phyloP scores from a whole-genome alignment of 352 stramenopile genomes.

The Phytophthora melonis region DNA sequence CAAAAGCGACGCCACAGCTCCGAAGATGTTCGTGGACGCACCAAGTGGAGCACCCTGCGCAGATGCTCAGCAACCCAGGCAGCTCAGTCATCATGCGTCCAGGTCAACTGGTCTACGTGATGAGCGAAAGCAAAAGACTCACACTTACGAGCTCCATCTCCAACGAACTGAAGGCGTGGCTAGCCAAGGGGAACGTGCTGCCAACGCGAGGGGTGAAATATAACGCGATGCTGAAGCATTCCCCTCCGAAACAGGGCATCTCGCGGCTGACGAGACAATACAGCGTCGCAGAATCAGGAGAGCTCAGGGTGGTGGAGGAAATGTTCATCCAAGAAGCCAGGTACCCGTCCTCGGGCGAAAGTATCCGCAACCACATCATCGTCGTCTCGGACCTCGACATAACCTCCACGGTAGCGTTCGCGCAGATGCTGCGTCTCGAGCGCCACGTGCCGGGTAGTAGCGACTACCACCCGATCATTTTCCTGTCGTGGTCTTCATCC shows the following conservation, averaged over 20 bases:
- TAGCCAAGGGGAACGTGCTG: constrained; percentile 50
- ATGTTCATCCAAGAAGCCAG: constrained; percentile 52
- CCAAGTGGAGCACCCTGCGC: constrained; percentile 24
- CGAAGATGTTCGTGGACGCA: constrained; percentile 32
- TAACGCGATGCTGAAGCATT: constrained; percentile 5
- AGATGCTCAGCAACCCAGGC: constrained; percentile 63
- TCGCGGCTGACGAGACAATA: neutral
- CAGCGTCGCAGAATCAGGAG: constrained; percentile 5
- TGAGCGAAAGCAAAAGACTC: constrained; percentile 75
- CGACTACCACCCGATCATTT: constrained; percentile 66
- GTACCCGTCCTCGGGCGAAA: constrained; percentile 26
- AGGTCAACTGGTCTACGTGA: constrained; percentile 69
- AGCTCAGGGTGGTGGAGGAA: constrained; percentile 24
- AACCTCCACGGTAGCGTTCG: constrained; percentile 55
- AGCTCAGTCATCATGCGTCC: constrained; percentile 48
- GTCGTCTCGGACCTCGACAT: constrained; percentile 66
- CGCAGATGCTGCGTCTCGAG: constrained; percentile 57
- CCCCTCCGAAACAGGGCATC: constrained; percentile 5
- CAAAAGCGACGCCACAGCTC: constrained; percentile 23
- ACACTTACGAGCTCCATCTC: constrained; percentile 55
- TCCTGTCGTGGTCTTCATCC: constrained; percentile 64
- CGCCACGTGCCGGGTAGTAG: constrained; percentile 42
- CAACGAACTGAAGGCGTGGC: constrained; percentile 54
- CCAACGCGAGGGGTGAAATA: constrained; percentile 30
- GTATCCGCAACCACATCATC: constrained; percentile 65